These are phyloP conservation scores for Aspergillus sclerotialis DNA, from an alignment of 2,329 filamentous ascomycete genomes.

Conservation along the genomic window DNA sequence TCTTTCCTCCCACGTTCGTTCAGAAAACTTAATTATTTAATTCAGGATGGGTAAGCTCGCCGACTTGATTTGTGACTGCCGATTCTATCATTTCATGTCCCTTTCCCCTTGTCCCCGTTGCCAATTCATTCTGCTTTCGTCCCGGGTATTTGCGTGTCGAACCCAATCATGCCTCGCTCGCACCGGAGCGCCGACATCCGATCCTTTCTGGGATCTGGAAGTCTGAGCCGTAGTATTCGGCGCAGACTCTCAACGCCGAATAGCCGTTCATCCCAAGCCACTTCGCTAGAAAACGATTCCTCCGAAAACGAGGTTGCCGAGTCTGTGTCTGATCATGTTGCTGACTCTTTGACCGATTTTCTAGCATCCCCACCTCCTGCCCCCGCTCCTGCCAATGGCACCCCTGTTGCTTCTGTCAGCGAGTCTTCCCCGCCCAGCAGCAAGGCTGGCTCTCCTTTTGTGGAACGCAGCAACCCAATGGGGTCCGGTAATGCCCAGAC, in stretches of 20 bases:
- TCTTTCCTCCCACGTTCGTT: conserved; percentile 17
- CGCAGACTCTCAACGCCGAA: conserved; percentile 5
- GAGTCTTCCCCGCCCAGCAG: conserved; percentile 38
- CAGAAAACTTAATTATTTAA: conserved; percentile 11
- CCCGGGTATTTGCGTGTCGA: background rate
- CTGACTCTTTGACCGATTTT: conserved; percentile 15
- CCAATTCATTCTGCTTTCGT: background rate
- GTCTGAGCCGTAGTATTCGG: background rate
- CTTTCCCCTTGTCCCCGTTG: conserved; percentile 1
- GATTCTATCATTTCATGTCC: conserved; percentile 5
- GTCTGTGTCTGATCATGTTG: conserved; percentile 14
- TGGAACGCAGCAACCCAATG: conserved; percentile 54
- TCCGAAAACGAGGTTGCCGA: conserved; percentile 8
- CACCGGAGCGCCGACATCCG: background rate
- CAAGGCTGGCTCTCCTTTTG: conserved; percentile 48
- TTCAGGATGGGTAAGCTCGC: conserved; percentile 34
- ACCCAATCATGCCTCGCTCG: background rate
- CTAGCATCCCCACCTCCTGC: conserved; percentile 25
- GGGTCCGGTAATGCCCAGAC: conserved; percentile 50
- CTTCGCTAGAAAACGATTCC: conserved; percentile 5
- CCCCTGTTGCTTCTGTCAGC: conserved; percentile 23
- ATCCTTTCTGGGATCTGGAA: background rate
- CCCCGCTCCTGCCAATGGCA: conserved; percentile 19
- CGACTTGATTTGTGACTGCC: conserved; percentile 6
- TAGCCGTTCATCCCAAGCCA: conserved; percentile 9